A percentile compares a stretch with the other conserved stretches of the same genome.
phyloP scores from a whole-genome alignment of 306 rosid species.

The Gastrolobium villosum region DNA sequence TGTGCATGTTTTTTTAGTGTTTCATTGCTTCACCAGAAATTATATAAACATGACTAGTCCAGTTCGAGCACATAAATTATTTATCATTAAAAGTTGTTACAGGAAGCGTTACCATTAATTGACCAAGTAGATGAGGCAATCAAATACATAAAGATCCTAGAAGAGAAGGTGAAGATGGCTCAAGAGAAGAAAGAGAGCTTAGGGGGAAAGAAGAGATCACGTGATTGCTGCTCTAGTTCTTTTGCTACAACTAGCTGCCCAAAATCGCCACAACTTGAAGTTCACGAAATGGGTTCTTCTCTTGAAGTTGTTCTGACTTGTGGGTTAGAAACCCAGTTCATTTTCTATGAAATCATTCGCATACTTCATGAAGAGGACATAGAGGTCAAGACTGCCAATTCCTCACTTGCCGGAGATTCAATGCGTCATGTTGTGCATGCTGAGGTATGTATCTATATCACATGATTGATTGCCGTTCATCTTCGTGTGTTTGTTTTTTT shows the following conservation, averaged over 20 bases:
- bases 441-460: constrained; percentile 57
- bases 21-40: too few species aligned
- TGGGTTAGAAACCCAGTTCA: constrained; percentile 56
- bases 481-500: background rate
- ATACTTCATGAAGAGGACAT: constrained; percentile 69
- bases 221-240: background rate
- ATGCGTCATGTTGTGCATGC: constrained; percentile 65
- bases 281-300: constrained; percentile 65
- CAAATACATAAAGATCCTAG: constrained; percentile 65
- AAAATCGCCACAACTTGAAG: constrained; percentile 64
- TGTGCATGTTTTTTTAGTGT: too few species aligned
- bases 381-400: constrained; percentile 56
- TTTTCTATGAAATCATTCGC: constrained; percentile 70
- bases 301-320: constrained; percentile 63
- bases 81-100: background rate
- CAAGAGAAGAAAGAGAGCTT: constrained; percentile 64
- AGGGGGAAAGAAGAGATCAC: constrained; percentile 55
- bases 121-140: constrained; percentile 82
- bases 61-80: too few species aligned
- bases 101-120: constrained; percentile 63
- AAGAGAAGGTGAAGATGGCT: constrained; percentile 60
- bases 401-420: constrained; percentile 54
- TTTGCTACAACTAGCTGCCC: background rate
- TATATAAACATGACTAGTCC: too few species aligned
- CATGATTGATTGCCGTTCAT: background rate